Base-by-base conservation (phyloP, 495 filamentous ascomycete species). In the Penicillium silybi region DNA sequence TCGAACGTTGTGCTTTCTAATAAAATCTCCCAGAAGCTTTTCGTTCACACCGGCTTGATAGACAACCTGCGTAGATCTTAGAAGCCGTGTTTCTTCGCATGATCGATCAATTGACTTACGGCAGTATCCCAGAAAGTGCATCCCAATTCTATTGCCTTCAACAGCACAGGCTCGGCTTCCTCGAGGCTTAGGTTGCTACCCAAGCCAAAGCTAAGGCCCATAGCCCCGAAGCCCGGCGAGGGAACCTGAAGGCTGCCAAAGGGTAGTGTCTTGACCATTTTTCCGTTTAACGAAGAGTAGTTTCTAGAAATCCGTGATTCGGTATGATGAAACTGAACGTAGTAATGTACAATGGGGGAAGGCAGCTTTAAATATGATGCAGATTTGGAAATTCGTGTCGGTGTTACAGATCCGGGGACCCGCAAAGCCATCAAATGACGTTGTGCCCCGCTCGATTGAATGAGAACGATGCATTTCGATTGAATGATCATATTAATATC, bases 121-220 rank as follows among this genome's bases (percentile, higher is more conserved):
- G 76, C 76, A 35, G 75, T 78, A 49, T 79, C 76, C 76, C 76
- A 79, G 57, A 79, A 79, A 4, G 73, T 78, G 42, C 75, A 79
- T 9, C 75, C 75, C 6, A 79, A 48, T 44, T 79, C 75, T 49
- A 79, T 70, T 0, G 75, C 76, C 51, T 77, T 77, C 37, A 76
- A 50, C 1, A 79, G 57, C 0, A 79, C 75, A 20, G 76, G 76
- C 41, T 79, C 76, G 8, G 76, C 73, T 54, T 79, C 50, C 46
- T 79, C 73, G 6, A 68, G 54, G 32, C 47, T 70, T 3, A 78
- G 56, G 41, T 73, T 70, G 26, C 27, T 65, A 8, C 76, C 76
- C 54, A 77, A 25, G 5, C 62, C 68, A 50, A 66, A 69, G 54
- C 64, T 77, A 19, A 77, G 51, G 4, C 74, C 74, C 72, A 77